These are phyloP conservation scores for Eucommia ulmoides DNA, from an alignment of 257 asterid species.

Conservation along the genomic window DNA sequence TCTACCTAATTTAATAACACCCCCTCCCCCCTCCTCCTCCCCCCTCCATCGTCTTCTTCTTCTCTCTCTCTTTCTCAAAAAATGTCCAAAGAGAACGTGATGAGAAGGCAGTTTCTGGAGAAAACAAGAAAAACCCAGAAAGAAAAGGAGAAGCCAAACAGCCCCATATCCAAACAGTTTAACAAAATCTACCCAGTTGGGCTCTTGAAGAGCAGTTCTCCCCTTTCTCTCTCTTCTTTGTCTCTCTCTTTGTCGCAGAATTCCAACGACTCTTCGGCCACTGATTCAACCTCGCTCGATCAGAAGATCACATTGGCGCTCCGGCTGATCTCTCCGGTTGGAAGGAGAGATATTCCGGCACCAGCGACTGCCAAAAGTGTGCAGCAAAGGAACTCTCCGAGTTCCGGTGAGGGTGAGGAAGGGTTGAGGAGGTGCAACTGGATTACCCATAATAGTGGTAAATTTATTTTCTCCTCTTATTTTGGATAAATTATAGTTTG, in stretches of 20 bases:
- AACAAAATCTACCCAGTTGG: conserved; percentile 72
- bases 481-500: too few species aligned
- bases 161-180: conserved; percentile 36
- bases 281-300: conserved; percentile 38
- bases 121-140: conserved; percentile 23
- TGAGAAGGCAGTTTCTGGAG: conserved; percentile 27
- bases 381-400: conserved; percentile 16
- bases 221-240: conserved; percentile 61
- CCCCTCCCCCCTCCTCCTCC: not conserved
- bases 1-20: not conserved
- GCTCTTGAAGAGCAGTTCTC: conserved; percentile 40
- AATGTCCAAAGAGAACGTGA: conserved; percentile 35
- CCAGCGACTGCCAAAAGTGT: conserved; percentile 7
- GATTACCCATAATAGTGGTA: conserved; percentile 78
- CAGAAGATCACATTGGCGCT: conserved; percentile 52
- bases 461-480: too few species aligned
- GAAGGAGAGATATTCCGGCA: conserved; percentile 18
- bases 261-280: conserved; percentile 63
- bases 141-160: conserved; percentile 41
- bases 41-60: not conserved
- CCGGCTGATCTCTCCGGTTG: conserved; percentile 26
- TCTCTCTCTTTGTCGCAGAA: conserved; percentile 58
- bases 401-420: conserved; percentile 13
- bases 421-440: conserved; percentile 68
- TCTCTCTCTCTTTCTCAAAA: conserved; percentile 9